A percentile compares a stretch with the other conserved stretches of the same genome.
Conservation (phyloP, 176 grass and related monocot genomes). For the Melocanna baccifera region DNA sequence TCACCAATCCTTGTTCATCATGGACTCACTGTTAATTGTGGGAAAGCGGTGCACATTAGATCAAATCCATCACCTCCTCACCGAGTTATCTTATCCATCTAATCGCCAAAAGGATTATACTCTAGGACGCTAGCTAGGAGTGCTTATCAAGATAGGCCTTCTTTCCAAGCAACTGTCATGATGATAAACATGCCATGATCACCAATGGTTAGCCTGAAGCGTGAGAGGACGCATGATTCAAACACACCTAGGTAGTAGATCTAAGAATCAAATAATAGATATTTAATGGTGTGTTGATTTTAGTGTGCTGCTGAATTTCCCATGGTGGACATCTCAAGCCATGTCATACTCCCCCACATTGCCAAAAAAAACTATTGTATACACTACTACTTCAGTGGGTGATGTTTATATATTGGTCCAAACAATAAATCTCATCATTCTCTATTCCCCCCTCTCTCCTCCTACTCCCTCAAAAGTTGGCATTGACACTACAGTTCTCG, state of each 20-base stretch:
- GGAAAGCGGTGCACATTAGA: background rate
- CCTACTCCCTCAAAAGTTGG: no score
- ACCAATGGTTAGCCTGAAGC: background rate
- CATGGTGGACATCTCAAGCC: no score
- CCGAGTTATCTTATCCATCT: slow-evolving; percentile 22
- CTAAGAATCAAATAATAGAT: background rate
- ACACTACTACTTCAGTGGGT: no score
- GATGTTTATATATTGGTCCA: no score
- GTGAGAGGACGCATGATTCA: background rate
- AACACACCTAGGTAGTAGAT: background rate
- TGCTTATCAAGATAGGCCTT: background rate
- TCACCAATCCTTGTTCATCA: background rate
- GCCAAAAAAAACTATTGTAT: no score
- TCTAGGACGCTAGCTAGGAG: background rate
- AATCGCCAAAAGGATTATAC: background rate
- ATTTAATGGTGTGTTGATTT: no score
- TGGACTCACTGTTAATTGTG: slow-evolving; percentile 6
- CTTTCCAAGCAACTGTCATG: background rate
- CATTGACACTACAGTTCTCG: no score
- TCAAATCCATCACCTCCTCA: slow-evolving; percentile 8
- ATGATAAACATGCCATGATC: slow-evolving; percentile 16
- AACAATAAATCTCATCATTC: no score
- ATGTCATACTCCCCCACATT: no score
- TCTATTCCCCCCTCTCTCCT: no score
- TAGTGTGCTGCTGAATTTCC: no score